Evolutionary conservation across 2,329 filamentous ascomycete species (phyloP).

Genomic region (Epichloe hybrida): DNA sequence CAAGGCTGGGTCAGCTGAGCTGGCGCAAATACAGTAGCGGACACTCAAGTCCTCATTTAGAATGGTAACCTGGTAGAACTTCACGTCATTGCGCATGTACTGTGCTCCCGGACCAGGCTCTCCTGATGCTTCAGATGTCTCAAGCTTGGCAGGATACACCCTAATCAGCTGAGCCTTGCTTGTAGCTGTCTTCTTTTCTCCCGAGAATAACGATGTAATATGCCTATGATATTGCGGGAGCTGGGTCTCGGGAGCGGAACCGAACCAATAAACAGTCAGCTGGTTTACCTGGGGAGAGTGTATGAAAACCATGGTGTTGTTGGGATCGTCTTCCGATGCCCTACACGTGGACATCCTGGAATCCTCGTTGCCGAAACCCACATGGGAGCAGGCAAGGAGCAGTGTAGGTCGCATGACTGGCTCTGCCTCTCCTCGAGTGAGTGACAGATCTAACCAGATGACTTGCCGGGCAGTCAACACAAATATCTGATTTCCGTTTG

Average conservation of each 20-base stretch:
- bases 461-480: slow-evolving; percentile 43
- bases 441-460: slow-evolving; percentile 31
- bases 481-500: slow-evolving; percentile 35
- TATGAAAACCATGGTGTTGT: slow-evolving; percentile 19
- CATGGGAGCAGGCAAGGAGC: slow-evolving; percentile 17
- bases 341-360: slow-evolving; percentile 18
- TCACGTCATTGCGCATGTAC: slow-evolving; percentile 21
- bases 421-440: slow-evolving; percentile 1
- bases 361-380: slow-evolving; percentile 12
- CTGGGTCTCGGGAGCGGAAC: slow-evolving; percentile 8
- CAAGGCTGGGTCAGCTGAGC: slow-evolving; percentile 11
- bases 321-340: slow-evolving; percentile 10
- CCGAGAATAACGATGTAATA: slow-evolving; percentile 14
- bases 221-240: slow-evolving; percentile 26
- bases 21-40: slow-evolving; percentile 23
- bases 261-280: slow-evolving; percentile 24
- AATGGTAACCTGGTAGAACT: slow-evolving; percentile 34
- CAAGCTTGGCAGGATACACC: slow-evolving; percentile 16
- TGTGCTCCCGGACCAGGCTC: slow-evolving; percentile 13
- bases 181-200: neutral
- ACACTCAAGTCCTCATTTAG: slow-evolving; percentile 30
- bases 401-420: slow-evolving; percentile 10
- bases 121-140: neutral
- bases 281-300: slow-evolving; percentile 19
- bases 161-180: slow-evolving; percentile 14